phyloP scores from a whole-genome alignment of 1,284 basidiomycete species.

The Trichosporon sp. region DNA sequence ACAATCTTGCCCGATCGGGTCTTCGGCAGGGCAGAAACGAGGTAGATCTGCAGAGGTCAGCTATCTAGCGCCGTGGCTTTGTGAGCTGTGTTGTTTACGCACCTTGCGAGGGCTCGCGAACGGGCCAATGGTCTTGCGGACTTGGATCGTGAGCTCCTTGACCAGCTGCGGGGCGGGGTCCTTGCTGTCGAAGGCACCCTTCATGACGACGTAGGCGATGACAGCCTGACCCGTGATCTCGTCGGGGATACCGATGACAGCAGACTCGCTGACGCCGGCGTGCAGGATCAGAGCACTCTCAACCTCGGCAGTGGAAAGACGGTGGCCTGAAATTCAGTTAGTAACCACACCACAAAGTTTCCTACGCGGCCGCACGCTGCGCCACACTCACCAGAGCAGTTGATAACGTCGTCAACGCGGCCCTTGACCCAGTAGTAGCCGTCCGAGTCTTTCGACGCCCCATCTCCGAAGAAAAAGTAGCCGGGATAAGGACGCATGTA shows the following conservation, averaged over 20 bases:
- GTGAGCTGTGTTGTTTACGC: no score
- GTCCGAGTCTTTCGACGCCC: conserved; percentile 86
- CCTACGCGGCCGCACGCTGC: no score
- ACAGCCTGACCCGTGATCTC: conserved; percentile 74
- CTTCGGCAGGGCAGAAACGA: conserved; percentile 86
- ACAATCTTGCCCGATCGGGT: conserved; percentile 96
- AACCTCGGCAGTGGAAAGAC: conserved; percentile 94
- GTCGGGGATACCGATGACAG: conserved; percentile 82
- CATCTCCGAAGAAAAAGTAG: conserved; percentile 91
- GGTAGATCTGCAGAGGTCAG: no score
- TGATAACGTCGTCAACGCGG: conserved; percentile 66
- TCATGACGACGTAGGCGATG: conserved; percentile 65
- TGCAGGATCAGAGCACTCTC: conserved; percentile 93
- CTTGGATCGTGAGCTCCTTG: conserved; percentile 90
- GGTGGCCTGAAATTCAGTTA: conserved; percentile 96
- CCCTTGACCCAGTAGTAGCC: conserved; percentile 99
- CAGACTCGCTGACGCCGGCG: conserved; percentile 91
- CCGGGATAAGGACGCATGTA: conserved; percentile 66
- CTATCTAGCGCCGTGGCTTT: no score
- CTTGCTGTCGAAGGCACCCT: conserved; percentile 71
- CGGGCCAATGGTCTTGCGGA: conserved; percentile 84
- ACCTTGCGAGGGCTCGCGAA: conserved; percentile 95
- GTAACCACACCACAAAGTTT: no score
- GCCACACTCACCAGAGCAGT: no score
- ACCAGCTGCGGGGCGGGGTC: conserved; percentile 62